These are phyloP conservation scores for Leucocoprinus birnbaumii DNA, from an alignment of 768 basidiomycete species.

Conservation along the genomic window DNA sequence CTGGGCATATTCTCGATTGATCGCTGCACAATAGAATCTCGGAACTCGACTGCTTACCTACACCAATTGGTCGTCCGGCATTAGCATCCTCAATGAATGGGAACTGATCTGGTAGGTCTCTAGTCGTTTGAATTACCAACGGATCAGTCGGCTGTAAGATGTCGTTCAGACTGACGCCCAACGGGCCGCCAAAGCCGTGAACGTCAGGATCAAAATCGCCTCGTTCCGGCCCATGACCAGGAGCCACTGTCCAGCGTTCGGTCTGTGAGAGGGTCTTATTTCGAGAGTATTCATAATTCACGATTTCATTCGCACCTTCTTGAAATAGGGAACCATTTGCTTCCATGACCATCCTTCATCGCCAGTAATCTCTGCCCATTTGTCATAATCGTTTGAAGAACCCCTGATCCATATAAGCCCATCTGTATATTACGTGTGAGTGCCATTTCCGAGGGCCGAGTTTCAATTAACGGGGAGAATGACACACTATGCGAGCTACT, in stretches of 20 bases:
- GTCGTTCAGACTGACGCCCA: constrained; percentile 5
- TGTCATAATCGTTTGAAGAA: constrained; percentile 21
- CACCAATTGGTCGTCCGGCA: constrained; percentile 13
- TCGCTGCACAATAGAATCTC: too few species aligned
- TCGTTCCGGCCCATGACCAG: not conserved
- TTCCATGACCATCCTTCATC: constrained; percentile 24
- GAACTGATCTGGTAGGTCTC: constrained; percentile 12
- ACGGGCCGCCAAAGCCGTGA: constrained; percentile 12
- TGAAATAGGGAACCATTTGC: constrained; percentile 17
- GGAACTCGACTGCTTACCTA: constrained; percentile 3
- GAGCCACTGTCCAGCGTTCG: not conserved
- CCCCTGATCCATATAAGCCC: constrained; percentile 23
- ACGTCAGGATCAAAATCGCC: constrained; percentile 11
- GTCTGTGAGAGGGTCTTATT: not conserved
- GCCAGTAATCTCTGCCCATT: constrained; percentile 16
- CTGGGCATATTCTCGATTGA: not conserved
- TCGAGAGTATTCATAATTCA: too few species aligned
- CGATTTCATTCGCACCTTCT: constrained; percentile 14
- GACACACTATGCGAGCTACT: constrained; percentile 23
- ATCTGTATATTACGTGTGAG: constrained; percentile 17
- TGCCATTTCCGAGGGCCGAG: too few species aligned
- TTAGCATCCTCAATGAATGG: constrained; percentile 11
- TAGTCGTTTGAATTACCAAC: constrained; percentile 3
- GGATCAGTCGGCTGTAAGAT: not conserved
- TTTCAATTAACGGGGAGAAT: not conserved